Conservation (phyloP, 2,329 filamentous ascomycete species). For the Diaporthe sp. region DNA sequence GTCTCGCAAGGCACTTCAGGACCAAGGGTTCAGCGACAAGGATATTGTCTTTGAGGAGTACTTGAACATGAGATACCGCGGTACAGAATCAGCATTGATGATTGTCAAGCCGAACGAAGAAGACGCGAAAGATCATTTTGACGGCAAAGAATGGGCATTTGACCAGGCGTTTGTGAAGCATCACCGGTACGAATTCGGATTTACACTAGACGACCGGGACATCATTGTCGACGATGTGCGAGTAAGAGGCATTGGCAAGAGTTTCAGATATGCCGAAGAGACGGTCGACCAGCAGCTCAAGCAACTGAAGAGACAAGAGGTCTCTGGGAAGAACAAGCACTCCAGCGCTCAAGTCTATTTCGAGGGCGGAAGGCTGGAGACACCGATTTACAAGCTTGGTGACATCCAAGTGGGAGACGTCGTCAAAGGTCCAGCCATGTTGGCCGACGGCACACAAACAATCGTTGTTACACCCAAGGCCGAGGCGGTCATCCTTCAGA, state of each 20-base stretch:
- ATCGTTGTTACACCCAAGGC: slow-evolving; percentile 88
- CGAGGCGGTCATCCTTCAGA: slow-evolving; percentile 81
- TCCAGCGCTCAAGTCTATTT: slow-evolving; percentile 82
- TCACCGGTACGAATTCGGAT: slow-evolving; percentile 93
- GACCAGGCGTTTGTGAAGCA: slow-evolving; percentile 86
- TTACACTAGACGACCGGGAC: slow-evolving; percentile 84
- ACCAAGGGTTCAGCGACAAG: slow-evolving; percentile 81
- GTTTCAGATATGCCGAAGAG: slow-evolving; percentile 81
- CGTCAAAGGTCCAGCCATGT: slow-evolving; percentile 83
- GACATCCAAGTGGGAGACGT: slow-evolving; percentile 78
- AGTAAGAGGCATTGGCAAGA: slow-evolving; percentile 89
- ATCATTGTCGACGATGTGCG: slow-evolving; percentile 92
- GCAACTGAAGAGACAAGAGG: slow-evolving; percentile 69
- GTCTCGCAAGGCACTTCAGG: slow-evolving; percentile 72
- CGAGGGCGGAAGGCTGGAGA: slow-evolving; percentile 80
- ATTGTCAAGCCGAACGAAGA: slow-evolving; percentile 77
- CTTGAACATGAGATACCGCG: slow-evolving; percentile 91
- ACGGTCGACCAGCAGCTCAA: slow-evolving; percentile 87
- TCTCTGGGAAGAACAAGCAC: slow-evolving; percentile 70
- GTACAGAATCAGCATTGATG: slow-evolving; percentile 93
- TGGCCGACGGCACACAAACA: slow-evolving; percentile 90
- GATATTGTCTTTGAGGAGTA: slow-evolving; percentile 91
- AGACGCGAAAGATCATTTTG: slow-evolving; percentile 68
- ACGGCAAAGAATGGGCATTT: slow-evolving; percentile 81
- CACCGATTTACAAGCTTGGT: slow-evolving; percentile 85